Percentiles rank a stretch among this genome's conserved stretches.
These are phyloP conservation scores for Infundibulicybe gibba DNA, from an alignment of 768 basidiomycete species.

Conservation along the genomic window DNA sequence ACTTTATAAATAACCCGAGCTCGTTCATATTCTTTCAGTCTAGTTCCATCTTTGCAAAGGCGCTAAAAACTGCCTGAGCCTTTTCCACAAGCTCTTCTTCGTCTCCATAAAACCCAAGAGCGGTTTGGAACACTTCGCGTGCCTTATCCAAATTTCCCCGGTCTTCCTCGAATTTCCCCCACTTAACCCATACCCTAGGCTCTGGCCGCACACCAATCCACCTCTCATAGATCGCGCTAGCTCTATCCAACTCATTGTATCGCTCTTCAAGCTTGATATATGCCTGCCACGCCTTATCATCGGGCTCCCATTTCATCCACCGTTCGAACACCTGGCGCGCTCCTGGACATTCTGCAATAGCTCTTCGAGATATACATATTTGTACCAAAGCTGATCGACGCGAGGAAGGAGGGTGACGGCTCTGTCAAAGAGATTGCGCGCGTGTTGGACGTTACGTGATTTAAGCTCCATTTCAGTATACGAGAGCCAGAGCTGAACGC, in stretches of 20 bases:
- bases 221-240: conserved; percentile 89
- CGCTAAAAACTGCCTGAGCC: conserved; percentile 89
- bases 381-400: conserved; percentile 98
- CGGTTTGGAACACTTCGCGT: conserved; percentile 86
- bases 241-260: conserved; percentile 88
- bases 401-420: conserved; percentile 95
- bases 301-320: conserved; percentile 99
- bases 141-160: conserved; percentile 70
- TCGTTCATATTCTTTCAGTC: conserved; percentile 94
- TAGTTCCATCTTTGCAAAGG: conserved; percentile 98
- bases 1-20: conserved; percentile 98
- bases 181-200: conserved; percentile 80
- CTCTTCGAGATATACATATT: conserved; percentile 98
- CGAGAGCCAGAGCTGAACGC: conserved; percentile 87
- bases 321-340: conserved; percentile 97
- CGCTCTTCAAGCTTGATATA: conserved; percentile 97
- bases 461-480: conserved; percentile 99
- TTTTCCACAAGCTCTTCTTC: conserved; percentile 93
- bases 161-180: conserved; percentile 88
- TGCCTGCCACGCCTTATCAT: conserved; percentile 99
- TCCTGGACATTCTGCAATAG: conserved; percentile 92
- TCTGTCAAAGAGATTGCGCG: conserved; percentile 95
- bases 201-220: conserved; percentile 79
- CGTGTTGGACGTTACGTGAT: conserved; percentile 94
- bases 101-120: conserved; percentile 86